A percentile compares a stretch with the other conserved stretches of the same genome.
These are phyloP conservation scores for Mycena albidolilacea DNA, from an alignment of 768 basidiomycete genomes.

Conservation along the genomic window DNA sequence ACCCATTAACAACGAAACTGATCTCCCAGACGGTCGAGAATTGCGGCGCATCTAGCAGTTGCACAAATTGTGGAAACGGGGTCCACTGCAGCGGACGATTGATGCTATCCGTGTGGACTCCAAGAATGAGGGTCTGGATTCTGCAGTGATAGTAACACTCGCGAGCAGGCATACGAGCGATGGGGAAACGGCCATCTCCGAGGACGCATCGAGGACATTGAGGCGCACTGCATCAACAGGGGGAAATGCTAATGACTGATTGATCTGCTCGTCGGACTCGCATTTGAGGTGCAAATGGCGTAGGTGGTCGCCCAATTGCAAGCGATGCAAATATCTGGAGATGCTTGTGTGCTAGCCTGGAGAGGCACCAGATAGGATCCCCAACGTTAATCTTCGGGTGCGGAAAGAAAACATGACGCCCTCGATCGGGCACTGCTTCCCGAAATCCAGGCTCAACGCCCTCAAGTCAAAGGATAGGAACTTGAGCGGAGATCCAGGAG, in stretches of 20 bases:
- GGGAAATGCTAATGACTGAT: neutral
- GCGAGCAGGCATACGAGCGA: constrained; percentile 2
- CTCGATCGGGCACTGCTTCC: neutral
- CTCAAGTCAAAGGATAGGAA: constrained; percentile 1
- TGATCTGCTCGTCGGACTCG: neutral
- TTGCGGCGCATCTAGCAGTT: neutral
- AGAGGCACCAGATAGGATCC: neutral
- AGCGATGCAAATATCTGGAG: neutral
- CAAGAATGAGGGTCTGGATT: neutral
- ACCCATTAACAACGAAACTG: constrained; percentile 12
- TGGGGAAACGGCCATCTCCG: neutral
- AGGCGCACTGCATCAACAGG: neutral
- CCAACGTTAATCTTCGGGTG: neutral
- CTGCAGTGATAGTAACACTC: neutral
- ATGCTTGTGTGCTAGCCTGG: neutral
- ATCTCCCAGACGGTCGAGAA: constrained; percentile 4
- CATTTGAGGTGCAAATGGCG: neutral
- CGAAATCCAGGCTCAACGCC: neutral
- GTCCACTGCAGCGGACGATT: neutral
- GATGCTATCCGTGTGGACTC: neutral
- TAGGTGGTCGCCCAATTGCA: neutral
- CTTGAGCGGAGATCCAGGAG: neutral
- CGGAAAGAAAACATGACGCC: neutral
- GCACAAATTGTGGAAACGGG: neutral
- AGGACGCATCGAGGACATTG: neutral